A percentile compares a stretch with the other conserved stretches of the same genome.
phyloP scores from a whole-genome alignment of 805 yeast genomes.

The Ogataea polymorpha region DNA sequence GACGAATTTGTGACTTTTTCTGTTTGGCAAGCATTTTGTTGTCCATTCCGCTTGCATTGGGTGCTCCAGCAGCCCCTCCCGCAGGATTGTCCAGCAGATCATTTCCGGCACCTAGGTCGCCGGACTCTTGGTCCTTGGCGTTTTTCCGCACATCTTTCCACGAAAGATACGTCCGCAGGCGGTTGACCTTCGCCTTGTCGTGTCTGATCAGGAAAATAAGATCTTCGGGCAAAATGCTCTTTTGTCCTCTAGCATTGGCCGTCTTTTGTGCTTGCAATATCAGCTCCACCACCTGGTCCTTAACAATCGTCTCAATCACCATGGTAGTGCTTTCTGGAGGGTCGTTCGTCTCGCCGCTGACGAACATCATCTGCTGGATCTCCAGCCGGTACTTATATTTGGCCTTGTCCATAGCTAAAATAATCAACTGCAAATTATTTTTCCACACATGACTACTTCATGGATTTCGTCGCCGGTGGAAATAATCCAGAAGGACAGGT shows the following conservation, averaged over 20 bases:
- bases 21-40: constrained; percentile 49
- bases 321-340: constrained; percentile 91
- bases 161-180: constrained; percentile 84
- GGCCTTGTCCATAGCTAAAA: constrained; percentile 22
- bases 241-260: constrained; percentile 76
- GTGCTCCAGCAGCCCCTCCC: constrained; percentile 34
- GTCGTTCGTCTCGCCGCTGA: constrained; percentile 90
- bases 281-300: constrained; percentile 91
- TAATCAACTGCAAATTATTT: neutral
- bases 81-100: constrained; percentile 32
- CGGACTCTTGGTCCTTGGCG: constrained; percentile 57
- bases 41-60: constrained; percentile 36
- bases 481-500: constrained; percentile 57
- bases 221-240: constrained; percentile 87
- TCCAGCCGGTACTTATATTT: constrained; percentile 82
- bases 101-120: constrained; percentile 40
- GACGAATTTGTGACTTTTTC: constrained; percentile 72
- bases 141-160: constrained; percentile 96
- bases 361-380: constrained; percentile 99
- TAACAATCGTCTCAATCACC: constrained; percentile 91
- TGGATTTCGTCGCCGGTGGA: constrained; percentile 43
- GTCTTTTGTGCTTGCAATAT: constrained; percentile 70
- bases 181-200: constrained; percentile 89
- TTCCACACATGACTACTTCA: constrained; percentile 7
- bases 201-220: constrained; percentile 88